These are phyloP conservation scores for Ceratocystis eucalypticola DNA, from an alignment of 2,329 filamentous ascomycete species.

Conservation along the genomic window DNA sequence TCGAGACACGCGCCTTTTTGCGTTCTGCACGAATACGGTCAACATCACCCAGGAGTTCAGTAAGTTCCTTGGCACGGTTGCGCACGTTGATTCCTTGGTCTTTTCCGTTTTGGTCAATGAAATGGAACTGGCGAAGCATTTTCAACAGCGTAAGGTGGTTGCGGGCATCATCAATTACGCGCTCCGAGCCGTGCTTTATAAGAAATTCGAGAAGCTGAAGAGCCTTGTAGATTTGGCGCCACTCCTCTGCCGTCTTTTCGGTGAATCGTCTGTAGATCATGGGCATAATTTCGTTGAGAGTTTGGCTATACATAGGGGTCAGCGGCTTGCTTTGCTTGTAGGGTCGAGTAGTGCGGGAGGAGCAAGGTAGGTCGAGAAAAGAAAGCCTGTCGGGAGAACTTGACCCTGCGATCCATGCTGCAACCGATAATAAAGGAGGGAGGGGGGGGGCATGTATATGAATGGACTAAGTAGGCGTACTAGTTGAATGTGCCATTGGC, in stretches of 20 bases:
- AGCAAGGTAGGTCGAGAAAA: neutral
- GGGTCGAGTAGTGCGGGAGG: neutral
- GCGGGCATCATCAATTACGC: slow-evolving; percentile 92
- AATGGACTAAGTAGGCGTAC: slow-evolving; percentile 38
- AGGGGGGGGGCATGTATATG: neutral
- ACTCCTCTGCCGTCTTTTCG: slow-evolving; percentile 94
- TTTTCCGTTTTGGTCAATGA: slow-evolving; percentile 89
- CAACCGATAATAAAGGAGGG: neutral
- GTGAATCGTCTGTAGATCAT: slow-evolving; percentile 99
- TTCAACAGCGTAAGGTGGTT: slow-evolving; percentile 90
- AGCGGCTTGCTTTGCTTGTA: neutral
- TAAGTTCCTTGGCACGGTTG: slow-evolving; percentile 89
- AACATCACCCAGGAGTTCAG: slow-evolving; percentile 84
- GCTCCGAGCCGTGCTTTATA: slow-evolving; percentile 94
- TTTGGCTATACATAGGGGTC: slow-evolving; percentile 47
- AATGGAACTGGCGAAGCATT: slow-evolving; percentile 98
- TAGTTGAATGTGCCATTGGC: slow-evolving; percentile 97
- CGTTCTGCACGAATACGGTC: slow-evolving; percentile 68
- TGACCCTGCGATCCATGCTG: neutral
- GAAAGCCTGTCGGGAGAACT: neutral
- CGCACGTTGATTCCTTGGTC: slow-evolving; percentile 97
- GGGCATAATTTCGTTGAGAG: slow-evolving; percentile 98
- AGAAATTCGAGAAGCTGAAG: slow-evolving; percentile 93
- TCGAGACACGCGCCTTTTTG: slow-evolving; percentile 82
- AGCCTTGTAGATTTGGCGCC: slow-evolving; percentile 98